Evolutionary conservation across 805 yeast genomes (phyloP).

Genomic region (Metschnikowia shivogae): DNA sequence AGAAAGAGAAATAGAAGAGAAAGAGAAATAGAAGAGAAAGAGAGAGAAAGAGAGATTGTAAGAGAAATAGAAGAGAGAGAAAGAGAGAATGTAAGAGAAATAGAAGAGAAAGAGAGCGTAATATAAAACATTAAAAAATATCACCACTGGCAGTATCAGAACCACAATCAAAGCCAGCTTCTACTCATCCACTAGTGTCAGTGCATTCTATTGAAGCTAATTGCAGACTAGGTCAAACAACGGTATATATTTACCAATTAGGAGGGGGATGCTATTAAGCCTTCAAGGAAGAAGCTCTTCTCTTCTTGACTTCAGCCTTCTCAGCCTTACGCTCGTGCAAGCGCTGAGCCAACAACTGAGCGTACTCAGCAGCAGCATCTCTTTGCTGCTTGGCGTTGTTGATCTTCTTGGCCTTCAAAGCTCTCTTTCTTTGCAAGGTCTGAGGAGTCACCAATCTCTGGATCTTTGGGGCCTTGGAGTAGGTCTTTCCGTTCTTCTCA

Average conservation of each 20-base stretch:
- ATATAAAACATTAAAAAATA: too few species aligned
- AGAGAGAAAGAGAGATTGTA: not conserved
- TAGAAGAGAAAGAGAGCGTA: too few species aligned
- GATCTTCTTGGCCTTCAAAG: conserved; percentile 87
- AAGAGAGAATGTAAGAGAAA: too few species aligned
- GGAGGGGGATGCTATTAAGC: conserved; percentile 47
- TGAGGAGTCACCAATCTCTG: conserved; percentile 99
- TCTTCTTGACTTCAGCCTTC: conserved; percentile 97
- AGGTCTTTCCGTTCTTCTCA: conserved; percentile 95
- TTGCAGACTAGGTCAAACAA: conserved; percentile 10
- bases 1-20: too few species aligned
- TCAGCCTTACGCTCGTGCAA: conserved; percentile 97
- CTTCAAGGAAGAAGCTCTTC: conserved; percentile 99
- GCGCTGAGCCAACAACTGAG: conserved; percentile 97
- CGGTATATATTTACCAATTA: conserved; percentile 19
- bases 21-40: too few species aligned
- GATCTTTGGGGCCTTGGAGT: conserved; percentile 99
- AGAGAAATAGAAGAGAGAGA: too few species aligned
- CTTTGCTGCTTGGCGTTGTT: conserved; percentile 97
- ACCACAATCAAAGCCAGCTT: too few species aligned
- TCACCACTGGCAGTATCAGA: too few species aligned
- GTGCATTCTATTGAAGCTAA: not conserved
- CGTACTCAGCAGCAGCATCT: conserved; percentile 99
- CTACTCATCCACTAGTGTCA: not conserved
- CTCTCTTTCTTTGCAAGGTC: conserved; percentile 98